Conservation (phyloP, 495 filamentous ascomycete genomes). For the Chaetomium cochliodes region DNA sequence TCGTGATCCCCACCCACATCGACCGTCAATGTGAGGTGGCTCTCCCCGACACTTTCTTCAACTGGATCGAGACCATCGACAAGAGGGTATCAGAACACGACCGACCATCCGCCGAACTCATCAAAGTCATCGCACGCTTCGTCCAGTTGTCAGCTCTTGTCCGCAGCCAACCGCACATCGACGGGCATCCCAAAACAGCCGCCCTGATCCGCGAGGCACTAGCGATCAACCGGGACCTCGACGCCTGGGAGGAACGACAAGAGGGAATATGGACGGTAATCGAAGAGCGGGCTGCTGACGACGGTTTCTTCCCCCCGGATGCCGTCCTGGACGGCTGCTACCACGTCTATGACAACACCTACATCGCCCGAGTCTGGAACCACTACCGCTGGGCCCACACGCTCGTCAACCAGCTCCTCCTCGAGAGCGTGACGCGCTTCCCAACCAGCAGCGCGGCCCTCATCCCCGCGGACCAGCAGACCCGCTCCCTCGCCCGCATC, state of each 20-base stretch:
- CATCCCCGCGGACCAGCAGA: constrained; percentile 37
- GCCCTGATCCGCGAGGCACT: constrained; percentile 36
- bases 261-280: constrained; percentile 34
- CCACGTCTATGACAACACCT: constrained; percentile 58
- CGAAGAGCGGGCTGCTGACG: constrained; percentile 24
- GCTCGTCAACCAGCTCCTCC: constrained; percentile 54
- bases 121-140: constrained; percentile 34
- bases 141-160: constrained; percentile 37
- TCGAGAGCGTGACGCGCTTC: constrained; percentile 34
- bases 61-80: constrained; percentile 38
- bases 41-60: constrained; percentile 39
- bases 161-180: constrained; percentile 32
- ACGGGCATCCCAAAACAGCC: constrained; percentile 35
- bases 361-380: constrained; percentile 60
- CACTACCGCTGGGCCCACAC: constrained; percentile 63
- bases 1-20: constrained; percentile 15
- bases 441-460: constrained; percentile 39
- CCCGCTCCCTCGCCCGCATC: constrained; percentile 35
- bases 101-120: constrained; percentile 35
- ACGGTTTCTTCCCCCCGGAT: constrained; percentile 36
- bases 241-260: constrained; percentile 35
- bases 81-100: constrained; percentile 30
- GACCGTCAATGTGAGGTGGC: constrained; percentile 34
- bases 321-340: constrained; percentile 57
- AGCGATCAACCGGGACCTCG: constrained; percentile 38